phyloP scores from a whole-genome alignment of 2,329 filamentous ascomycete species.

The Penicillium glabrum region DNA sequence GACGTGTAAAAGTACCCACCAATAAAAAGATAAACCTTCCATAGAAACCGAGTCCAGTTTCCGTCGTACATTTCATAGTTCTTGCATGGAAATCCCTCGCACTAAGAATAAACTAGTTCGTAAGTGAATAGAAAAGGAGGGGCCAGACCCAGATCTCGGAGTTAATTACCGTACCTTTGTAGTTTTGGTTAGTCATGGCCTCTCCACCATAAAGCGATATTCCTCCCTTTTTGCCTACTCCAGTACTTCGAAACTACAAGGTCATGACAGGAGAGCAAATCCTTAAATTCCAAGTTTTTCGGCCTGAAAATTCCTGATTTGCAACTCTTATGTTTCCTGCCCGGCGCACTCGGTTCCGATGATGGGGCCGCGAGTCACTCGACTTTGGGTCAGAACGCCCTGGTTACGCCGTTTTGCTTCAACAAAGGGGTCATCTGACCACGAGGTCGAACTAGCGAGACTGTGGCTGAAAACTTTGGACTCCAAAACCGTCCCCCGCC shows the following conservation, averaged over 20 bases:
- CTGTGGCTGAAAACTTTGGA: constrained; percentile 58
- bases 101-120: background rate
- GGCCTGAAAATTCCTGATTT: background rate
- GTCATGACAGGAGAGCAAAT: background rate
- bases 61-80: background rate
- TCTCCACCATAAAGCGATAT: background rate
- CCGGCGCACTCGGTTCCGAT: background rate
- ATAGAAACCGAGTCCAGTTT: background rate
- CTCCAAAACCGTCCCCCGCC: constrained; percentile 55
- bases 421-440: constrained; percentile 21
- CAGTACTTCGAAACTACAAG: background rate
- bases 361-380: background rate
- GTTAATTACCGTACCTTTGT: background rate
- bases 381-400: constrained; percentile 4
- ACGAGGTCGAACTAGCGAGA: constrained; percentile 44
- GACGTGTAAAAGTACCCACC: background rate
- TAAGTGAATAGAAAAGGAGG: background rate
- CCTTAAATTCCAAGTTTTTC: background rate
- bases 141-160: constrained; percentile 4
- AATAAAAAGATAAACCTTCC: background rate
- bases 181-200: constrained; percentile 14
- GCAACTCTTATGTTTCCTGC: background rate
- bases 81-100: background rate
- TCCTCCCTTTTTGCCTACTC: background rate
- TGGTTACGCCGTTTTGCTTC: constrained; percentile 28